Evolutionary conservation across 345 rosid species (phyloP), one percentile per base, ranked within the genome.

Genomic region (Dimocarpus longan): DNA sequence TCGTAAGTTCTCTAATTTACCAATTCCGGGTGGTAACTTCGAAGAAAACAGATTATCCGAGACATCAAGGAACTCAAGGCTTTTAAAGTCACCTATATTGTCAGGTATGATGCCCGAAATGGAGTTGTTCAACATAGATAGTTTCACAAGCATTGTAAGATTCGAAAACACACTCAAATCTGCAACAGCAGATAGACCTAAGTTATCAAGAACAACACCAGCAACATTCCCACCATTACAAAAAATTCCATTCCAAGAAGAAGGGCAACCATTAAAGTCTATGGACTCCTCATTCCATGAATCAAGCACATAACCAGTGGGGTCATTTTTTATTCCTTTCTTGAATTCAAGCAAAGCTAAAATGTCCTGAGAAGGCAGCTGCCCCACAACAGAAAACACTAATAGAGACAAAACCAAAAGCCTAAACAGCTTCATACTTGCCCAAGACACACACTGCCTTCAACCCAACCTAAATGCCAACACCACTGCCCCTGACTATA

Each of bases 231-330:
- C 97, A 15, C 91, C 95, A 78, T 93, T 96, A 79, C 99, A 96
- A 48, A 96, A 89, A 10, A 96, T 86, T 13, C 99, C 99, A 82
- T 96, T 94, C 99, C 99, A 96, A 0, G 97, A 90, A 76, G 99
- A 84, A 82, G 99, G 99, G 68, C 99, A 96, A 22, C 99, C 99
- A 80, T 94, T 84, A 75, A 96, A 96, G 79, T 94, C 97, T 22
- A 94, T 94, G 32, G 99, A 93, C 84, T 94, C 99, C 52, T 96
- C 97, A 68, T 91, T 94, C 99, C 99, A 96, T 21, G 99, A 96
- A 72, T 88, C 63, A 70, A 96, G 91, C 10, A 96, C 97, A 89
- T 84, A 96, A 50, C 98, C 97, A n/a, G 98, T 89, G 22, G 99
- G 99, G 83, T 96, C 99, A 87, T 93, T 95, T 85, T 90, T 93